Conservation (phyloP, 192 early-diverging fungal species). For the Coemansia sp. region DNA sequence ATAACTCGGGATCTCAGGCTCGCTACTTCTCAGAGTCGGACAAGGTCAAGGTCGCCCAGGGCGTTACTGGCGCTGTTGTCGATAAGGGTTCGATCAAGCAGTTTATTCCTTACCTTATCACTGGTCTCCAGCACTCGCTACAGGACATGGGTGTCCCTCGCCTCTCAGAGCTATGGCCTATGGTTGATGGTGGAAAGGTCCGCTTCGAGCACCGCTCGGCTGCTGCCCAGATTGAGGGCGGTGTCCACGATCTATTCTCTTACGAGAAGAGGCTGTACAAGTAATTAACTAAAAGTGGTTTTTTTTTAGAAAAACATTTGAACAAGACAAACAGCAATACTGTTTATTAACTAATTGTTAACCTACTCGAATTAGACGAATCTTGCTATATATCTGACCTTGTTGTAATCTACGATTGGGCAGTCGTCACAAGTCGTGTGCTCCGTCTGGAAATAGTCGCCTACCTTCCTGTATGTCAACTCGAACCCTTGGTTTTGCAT, state of each 20-base stretch:
- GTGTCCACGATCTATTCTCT: conserved; percentile 88
- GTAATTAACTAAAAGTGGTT: conserved; percentile 12
- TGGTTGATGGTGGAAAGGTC: conserved; percentile 71
- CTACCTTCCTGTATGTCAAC: neutral
- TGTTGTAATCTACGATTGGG: neutral
- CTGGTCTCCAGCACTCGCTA: conserved; percentile 95
- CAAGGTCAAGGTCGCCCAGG: conserved; percentile 98
- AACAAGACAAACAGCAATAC: neutral
- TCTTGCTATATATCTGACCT: too few species aligned
- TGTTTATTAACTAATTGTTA: neutral
- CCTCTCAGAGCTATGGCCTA: conserved; percentile 70
- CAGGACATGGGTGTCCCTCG: conserved; percentile 93
- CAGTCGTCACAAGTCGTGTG: neutral
- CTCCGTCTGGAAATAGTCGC: neutral
- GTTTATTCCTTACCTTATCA: conserved; percentile 89
- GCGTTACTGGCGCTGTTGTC: conserved; percentile 95
- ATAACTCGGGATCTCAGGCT: conserved; percentile 78
- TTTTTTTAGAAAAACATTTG: neutral
- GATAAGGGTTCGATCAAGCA: conserved; percentile 97
- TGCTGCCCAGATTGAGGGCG: conserved; percentile 95
- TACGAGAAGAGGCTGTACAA: conserved; percentile 81
- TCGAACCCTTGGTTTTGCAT: neutral
- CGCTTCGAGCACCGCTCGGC: conserved; percentile 95
- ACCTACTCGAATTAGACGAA: neutral
- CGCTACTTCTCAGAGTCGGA: conserved; percentile 98